Percentiles rank a stretch among this genome's conserved stretches.
These are phyloP conservation scores for Choricystis sp. DNA, from an alignment of 139 green algal species.

Conservation along the genomic window DNA sequence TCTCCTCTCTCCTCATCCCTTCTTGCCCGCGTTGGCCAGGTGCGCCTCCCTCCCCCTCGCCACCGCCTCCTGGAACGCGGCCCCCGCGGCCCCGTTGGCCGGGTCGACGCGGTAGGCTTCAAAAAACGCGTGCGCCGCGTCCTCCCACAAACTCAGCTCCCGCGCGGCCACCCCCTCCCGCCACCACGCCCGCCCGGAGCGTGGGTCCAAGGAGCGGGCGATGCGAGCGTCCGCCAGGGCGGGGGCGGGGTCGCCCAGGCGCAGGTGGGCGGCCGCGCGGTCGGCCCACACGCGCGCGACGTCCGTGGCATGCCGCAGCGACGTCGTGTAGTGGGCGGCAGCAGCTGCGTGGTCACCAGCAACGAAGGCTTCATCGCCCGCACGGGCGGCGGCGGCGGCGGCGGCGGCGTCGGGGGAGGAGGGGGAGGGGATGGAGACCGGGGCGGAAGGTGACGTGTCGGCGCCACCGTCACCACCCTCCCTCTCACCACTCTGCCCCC, in stretches of 20 bases:
- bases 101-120: slow-evolving; percentile 4
- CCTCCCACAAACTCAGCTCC: slow-evolving; percentile 17
- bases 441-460: not conserved
- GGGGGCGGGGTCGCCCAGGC: slow-evolving; percentile 2
- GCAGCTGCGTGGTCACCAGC: not conserved
- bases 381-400: slow-evolving; percentile 2
- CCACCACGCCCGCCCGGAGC: slow-evolving; percentile 29
- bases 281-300: slow-evolving; percentile 24
- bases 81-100: not conserved
- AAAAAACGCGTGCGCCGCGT: slow-evolving; percentile 21
- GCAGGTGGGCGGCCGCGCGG: slow-evolving; percentile 16
- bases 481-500: not conserved
- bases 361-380: slow-evolving; percentile 15
- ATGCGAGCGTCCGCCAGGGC: slow-evolving; percentile 21
- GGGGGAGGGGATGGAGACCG: not conserved
- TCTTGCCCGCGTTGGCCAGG: not conserved
- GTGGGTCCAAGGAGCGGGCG: slow-evolving; percentile 10
- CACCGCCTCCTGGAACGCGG: not conserved
- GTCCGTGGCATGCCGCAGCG: slow-evolving; percentile 10
- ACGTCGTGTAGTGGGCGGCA: slow-evolving; percentile 2
- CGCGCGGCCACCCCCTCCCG: slow-evolving; percentile 20
- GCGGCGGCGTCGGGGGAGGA: not conserved
- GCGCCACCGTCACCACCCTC: not conserved
- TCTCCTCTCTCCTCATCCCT: not conserved
- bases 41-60: not conserved